These are phyloP conservation scores for Kluyveromyces dobzhanskii DNA, from an alignment of 805 yeast genomes.

Conservation along the genomic window DNA sequence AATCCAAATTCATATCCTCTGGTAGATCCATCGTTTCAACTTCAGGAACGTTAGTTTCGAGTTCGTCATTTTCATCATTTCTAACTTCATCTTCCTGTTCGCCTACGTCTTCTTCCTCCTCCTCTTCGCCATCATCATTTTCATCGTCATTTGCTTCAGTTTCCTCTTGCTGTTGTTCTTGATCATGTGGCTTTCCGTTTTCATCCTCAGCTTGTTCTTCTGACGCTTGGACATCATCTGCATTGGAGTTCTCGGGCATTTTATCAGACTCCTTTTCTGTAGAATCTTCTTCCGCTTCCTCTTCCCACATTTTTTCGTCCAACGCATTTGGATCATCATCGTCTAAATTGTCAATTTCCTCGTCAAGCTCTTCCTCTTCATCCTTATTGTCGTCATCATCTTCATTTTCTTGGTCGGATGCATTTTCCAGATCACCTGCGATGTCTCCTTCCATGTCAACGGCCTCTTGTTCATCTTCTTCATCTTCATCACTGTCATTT, in stretches of 20 bases:
- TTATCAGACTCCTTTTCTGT: constrained; percentile 80
- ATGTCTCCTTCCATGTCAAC: constrained; percentile 93
- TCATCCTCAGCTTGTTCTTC: constrained; percentile 31
- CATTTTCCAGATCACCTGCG: constrained; percentile 87
- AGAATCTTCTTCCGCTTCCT: constrained; percentile 65
- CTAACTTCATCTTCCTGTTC: constrained; percentile 74
- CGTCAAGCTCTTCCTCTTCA: constrained; percentile 71
- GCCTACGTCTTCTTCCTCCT: constrained; percentile 65
- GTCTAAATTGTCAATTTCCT: constrained; percentile 81
- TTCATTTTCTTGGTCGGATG: constrained; percentile 55
- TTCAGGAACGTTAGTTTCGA: constrained; percentile 73
- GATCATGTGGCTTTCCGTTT: constrained; percentile 25
- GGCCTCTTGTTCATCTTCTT: constrained; percentile 68
- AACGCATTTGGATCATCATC: constrained; percentile 90
- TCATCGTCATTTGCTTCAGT: constrained; percentile 38
- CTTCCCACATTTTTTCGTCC: constrained; percentile 98
- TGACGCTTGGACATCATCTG: constrained; percentile 37
- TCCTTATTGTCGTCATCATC: constrained; percentile 44
- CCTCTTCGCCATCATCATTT: constrained; percentile 46
- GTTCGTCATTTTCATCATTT: constrained; percentile 57
- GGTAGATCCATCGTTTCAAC: constrained; percentile 83
- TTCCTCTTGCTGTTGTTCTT: constrained; percentile 31
- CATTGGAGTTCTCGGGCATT: constrained; percentile 47
- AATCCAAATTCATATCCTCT: constrained; percentile 83
- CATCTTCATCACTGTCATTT: constrained; percentile 49